Evolutionary conservation across 2,329 filamentous ascomycete genomes (phyloP), one percentile per base, ranked within the genome.

Genomic region (Paecilomyces sp.): DNA sequence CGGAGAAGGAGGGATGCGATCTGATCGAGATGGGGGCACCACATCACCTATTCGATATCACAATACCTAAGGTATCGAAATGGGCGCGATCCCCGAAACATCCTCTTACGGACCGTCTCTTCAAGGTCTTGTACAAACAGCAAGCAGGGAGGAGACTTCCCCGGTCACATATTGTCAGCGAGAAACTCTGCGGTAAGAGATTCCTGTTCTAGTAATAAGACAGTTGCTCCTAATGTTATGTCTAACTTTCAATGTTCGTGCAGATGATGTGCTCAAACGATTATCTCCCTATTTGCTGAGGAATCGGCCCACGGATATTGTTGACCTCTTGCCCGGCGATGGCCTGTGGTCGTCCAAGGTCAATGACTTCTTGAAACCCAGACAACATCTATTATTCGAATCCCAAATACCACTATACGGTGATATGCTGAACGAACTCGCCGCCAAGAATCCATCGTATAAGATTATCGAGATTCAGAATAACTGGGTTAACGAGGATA

Each of bases 371-470:
- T 79, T 99, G 7, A 77, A 91, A 67, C 93, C 93, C 3, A 86
- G 91, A 60, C 87, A 85, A 4, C 94, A 99, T 77, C 77, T 97
- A 53, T 80, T 99, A 51, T 81, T 97, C 74, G 92, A 97, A 68
- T 86, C 87, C 2, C 83, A 90, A 34, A 72, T 75, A 2, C 74
- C 79, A 0, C 67, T 82, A 3, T 93, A 89, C 71, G 63, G 75
- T 0, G 78, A 83, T 0, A 85, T 88, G 61, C 83, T 96, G 25
- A 67, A 82, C 18, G 78, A 83, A 0, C 77, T 92, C 1, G 41
- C 41, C 41, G 71, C 84, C 6, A 76, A 76, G 1, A 79, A 80
- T 57, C 74, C 78, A 5, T 73, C 67, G 56, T 81, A 78, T 62
- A 74, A 76, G 36, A 68, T 89, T 54, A 58, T 88, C 41, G 41